phyloP scores from a whole-genome alignment of 768 basidiomycete genomes.

The Gymnopilus junonius region DNA sequence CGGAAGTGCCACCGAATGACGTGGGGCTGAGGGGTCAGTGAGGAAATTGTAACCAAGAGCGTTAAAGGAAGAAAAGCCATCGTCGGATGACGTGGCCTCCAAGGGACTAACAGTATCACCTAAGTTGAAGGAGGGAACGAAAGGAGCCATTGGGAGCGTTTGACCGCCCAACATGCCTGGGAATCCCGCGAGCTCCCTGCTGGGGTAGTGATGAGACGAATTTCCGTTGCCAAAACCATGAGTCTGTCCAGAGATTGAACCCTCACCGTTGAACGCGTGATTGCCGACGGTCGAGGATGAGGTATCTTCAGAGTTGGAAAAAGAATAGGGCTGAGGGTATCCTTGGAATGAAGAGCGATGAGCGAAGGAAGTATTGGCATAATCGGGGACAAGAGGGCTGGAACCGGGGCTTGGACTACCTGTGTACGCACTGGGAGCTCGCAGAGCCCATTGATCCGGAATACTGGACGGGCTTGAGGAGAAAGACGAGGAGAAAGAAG shows the following conservation, averaged over 20 bases:
- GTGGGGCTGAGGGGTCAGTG: neutral
- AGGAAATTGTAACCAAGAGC: neutral
- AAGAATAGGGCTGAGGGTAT: constrained; percentile 7
- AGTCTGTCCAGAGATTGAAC: constrained; percentile 2
- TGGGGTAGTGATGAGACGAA: constrained; percentile 9
- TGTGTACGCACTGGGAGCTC: constrained; percentile 11
- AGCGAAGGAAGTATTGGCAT: constrained; percentile 6
- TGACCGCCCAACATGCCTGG: constrained; percentile 46
- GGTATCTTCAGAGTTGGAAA: neutral
- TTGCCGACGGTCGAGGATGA: neutral
- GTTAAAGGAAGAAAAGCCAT: neutral
- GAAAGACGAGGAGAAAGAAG: constrained; percentile 22
- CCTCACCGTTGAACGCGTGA: constrained; percentile 9
- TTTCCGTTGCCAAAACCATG: neutral
- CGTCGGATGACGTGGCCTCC: neutral
- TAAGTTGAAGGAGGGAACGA: constrained; percentile 18
- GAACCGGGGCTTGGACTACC: constrained; percentile 21
- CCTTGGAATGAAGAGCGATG: constrained; percentile 9
- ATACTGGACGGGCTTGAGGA: constrained; percentile 25
- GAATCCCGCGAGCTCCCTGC: constrained; percentile 36
- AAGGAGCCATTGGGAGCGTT: constrained; percentile 43
- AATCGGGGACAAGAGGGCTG: constrained; percentile 16
- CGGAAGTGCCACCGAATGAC: constrained; percentile 1
- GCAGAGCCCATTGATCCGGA: constrained; percentile 16
- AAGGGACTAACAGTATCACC: constrained; percentile 8